These are phyloP conservation scores for Discostella pseudostelligera DNA, from an alignment of 108 stramenopile genomes.

Conservation along the genomic window DNA sequence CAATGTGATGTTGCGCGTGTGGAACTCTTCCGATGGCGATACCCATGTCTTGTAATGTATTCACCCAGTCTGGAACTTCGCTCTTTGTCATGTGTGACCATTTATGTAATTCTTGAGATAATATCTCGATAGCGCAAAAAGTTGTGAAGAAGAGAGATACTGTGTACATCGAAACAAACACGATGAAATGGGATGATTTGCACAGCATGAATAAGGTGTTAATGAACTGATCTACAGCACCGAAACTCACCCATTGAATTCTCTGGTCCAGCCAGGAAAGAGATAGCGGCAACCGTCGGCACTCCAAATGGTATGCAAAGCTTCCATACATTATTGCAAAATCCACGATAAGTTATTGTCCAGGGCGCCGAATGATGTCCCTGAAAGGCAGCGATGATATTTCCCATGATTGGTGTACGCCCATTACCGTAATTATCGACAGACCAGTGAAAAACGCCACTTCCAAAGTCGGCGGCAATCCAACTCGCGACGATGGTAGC, in stretches of 20 bases:
- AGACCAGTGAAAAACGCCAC: constrained; percentile 90
- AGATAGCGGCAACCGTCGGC: constrained; percentile 58
- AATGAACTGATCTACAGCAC: too few species aligned
- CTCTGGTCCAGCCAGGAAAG: constrained; percentile 42
- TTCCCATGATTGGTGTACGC: constrained; percentile 87
- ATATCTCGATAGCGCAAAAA: constrained; percentile 75
- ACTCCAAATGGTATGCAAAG: constrained; percentile 80
- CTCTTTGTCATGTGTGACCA: constrained; percentile 79
- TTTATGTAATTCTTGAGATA: constrained; percentile 90
- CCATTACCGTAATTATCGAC: constrained; percentile 96
- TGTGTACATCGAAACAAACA: constrained; percentile 5
- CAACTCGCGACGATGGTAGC: constrained; percentile 53
- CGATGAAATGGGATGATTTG: background rate
- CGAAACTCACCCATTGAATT: constrained; percentile 45
- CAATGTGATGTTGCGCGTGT: constrained; percentile 87
- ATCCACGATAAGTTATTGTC: constrained; percentile 92
- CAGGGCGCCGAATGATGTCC: constrained; percentile 94
- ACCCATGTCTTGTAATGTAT: constrained; percentile 62
- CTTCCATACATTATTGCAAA: constrained; percentile 93
- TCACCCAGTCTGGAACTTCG: constrained; percentile 56
- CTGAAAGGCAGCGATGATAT: constrained; percentile 93
- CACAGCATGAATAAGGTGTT: too few species aligned
- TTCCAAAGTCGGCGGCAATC: constrained; percentile 80
- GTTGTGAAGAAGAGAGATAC: constrained; percentile 60
- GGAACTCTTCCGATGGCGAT: constrained; percentile 68